These are phyloP conservation scores for Aspergillus sp. DNA, from an alignment of 2,329 filamentous ascomycete species.

Conservation along the genomic window DNA sequence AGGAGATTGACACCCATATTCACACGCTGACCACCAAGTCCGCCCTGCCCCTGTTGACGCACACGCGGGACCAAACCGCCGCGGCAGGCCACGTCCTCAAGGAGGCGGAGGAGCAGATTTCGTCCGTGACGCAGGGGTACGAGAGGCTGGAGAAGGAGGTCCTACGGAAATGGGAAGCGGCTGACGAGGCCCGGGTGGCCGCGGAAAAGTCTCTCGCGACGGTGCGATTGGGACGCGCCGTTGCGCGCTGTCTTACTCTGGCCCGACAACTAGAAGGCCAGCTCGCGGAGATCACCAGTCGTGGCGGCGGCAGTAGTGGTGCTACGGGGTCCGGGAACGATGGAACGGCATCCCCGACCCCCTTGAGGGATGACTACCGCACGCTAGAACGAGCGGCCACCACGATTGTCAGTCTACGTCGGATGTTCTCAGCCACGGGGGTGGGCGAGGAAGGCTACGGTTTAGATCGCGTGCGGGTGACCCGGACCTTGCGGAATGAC, in stretches of 20 bases:
- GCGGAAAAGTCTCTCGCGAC: conserved; percentile 79
- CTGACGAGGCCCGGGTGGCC: conserved; percentile 75
- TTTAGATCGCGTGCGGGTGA: conserved; percentile 69
- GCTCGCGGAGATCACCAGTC: conserved; percentile 64
- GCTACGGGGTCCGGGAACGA: conserved; percentile 31
- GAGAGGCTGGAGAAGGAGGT: conserved; percentile 83
- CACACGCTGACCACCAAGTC: conserved; percentile 82
- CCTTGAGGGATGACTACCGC: conserved; percentile 66
- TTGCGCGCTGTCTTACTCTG: conserved; percentile 74
- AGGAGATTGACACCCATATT: conserved; percentile 95
- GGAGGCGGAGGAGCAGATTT: conserved; percentile 76
- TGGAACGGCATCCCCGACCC: conserved; percentile 18
- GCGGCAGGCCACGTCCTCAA: conserved; percentile 70
- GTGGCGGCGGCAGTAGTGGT: conserved; percentile 21
- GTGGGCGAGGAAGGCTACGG: conserved; percentile 73
- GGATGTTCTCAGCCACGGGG: conserved; percentile 65
- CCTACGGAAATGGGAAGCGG: conserved; percentile 76
- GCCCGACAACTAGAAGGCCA: conserved; percentile 86
- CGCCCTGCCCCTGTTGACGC: conserved; percentile 73
- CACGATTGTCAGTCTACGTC: conserved; percentile 71
- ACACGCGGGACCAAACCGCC: conserved; percentile 72
- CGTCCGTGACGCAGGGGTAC: conserved; percentile 79
- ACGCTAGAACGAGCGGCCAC: conserved; percentile 79
- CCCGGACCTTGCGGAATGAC: conserved; percentile 67
- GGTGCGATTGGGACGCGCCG: conserved; percentile 70